These are phyloP conservation scores for Plantago elongata DNA, from an alignment of 257 asterid species.

Conservation along the genomic window DNA sequence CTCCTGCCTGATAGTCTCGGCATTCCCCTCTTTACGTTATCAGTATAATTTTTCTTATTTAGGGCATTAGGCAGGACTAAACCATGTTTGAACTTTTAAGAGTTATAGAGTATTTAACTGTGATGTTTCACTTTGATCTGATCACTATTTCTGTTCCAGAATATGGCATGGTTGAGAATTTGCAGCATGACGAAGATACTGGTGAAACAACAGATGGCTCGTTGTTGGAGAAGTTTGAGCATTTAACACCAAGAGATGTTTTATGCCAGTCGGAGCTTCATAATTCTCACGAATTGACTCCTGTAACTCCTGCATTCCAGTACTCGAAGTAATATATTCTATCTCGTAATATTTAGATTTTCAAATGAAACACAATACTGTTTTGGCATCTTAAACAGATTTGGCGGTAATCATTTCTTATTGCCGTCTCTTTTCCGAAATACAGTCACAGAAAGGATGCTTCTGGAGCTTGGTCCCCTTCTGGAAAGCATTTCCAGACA, in stretches of 20 bases:
- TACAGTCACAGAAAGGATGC: conserved; percentile 41
- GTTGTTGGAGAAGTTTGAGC: conserved; percentile 22
- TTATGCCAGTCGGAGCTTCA: conserved; percentile 27
- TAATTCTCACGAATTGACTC: conserved; percentile 47
- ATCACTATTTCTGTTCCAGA: conserved; percentile 31
- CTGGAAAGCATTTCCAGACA: conserved; percentile 38
- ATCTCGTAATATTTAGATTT: neutral
- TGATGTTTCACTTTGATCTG: conserved; percentile 19
- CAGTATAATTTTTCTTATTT: neutral
- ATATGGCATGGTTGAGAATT: conserved; percentile 28
- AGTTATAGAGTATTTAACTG: conserved; percentile 1
- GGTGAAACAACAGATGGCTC: conserved; percentile 29
- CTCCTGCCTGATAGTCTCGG: neutral
- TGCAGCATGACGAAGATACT: conserved; percentile 31
- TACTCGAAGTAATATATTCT: conserved; percentile 39
- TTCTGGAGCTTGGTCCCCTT: conserved; percentile 37
- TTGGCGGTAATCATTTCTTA: conserved; percentile 14
- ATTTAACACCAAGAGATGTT: conserved; percentile 25
- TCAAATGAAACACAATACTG: neutral
- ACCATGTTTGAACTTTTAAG: conserved; percentile 7
- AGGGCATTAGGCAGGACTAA: neutral
- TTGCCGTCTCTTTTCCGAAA: conserved; percentile 13
- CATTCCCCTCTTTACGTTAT: neutral
- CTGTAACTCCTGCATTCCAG: conserved; percentile 54
- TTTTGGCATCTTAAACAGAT: conserved; percentile 2